Conservation (phyloP, 345 rosid species). For the Sisymbrium irio region DNA sequence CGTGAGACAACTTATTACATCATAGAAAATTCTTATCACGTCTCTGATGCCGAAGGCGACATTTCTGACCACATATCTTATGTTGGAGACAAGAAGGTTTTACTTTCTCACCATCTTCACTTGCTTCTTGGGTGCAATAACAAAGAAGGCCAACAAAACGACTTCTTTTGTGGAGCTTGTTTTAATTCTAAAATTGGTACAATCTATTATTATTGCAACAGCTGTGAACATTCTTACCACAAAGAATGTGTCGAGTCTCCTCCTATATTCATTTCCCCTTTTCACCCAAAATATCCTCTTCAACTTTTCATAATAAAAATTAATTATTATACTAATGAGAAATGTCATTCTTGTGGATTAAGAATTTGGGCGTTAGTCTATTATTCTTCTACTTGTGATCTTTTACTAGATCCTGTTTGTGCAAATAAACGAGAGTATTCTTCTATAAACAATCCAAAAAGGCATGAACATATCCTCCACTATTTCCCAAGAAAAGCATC, state of each 20-base stretch:
- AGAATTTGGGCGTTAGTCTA: background rate
- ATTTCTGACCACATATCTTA: background rate
- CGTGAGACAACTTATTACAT: background rate
- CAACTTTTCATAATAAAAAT: too few species aligned
- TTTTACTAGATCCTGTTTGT: background rate
- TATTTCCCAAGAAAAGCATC: background rate
- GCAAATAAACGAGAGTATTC: background rate
- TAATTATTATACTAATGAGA: too few species aligned
- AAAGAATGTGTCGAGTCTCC: background rate
- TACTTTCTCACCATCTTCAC: background rate
- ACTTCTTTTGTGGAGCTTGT: background rate
- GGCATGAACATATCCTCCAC: constrained; percentile 12
- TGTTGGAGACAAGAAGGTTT: background rate
- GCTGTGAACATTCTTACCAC: background rate
- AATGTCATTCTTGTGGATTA: background rate
- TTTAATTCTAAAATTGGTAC: background rate
- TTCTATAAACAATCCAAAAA: background rate
- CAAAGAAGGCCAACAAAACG: background rate
- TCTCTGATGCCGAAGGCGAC: background rate
- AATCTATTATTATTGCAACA: background rate
- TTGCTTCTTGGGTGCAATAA: background rate
- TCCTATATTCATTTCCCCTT: background rate
- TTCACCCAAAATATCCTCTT: background rate
- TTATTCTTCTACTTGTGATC: background rate
- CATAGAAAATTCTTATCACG: background rate